Conservation (phyloP, 768 basidiomycete species). For the Xerocomellus dryophilus region DNA sequence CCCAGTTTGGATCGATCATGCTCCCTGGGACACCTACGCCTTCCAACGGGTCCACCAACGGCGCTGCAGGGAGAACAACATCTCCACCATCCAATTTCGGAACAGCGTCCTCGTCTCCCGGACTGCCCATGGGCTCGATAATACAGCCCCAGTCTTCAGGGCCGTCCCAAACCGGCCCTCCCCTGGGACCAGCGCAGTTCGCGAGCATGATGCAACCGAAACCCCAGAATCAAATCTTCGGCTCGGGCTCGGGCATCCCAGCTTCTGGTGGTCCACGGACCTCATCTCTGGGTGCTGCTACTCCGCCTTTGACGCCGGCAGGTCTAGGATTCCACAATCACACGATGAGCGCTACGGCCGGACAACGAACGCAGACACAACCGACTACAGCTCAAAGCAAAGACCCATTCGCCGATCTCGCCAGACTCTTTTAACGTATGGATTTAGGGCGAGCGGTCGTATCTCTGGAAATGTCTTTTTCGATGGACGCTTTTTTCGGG, state of each 20-base stretch:
- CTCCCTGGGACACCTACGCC: constrained; percentile 40
- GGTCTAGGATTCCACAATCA: constrained; percentile 1
- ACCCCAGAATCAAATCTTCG: constrained; percentile 9
- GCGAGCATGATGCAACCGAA: constrained; percentile 17
- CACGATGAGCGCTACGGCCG: constrained; percentile 1
- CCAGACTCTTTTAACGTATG: constrained; percentile 59
- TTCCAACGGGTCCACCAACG: constrained; percentile 18
- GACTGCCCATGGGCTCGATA: constrained; percentile 2
- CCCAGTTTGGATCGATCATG: constrained; percentile 40
- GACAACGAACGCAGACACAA: constrained; percentile 24
- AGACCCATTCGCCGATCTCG: constrained; percentile 85
- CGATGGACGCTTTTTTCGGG: constrained; percentile 2
- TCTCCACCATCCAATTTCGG: constrained; percentile 15
- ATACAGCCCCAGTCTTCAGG: constrained; percentile 3
- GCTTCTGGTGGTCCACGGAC: not conserved
- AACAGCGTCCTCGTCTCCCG: not conserved
- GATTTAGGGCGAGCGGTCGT: not conserved
- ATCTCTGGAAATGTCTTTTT: not conserved
- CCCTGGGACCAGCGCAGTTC: constrained; percentile 9
- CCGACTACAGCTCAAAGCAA: constrained; percentile 41
- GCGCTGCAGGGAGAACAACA: constrained; percentile 7
- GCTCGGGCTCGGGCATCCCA: not conserved
- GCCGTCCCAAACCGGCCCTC: not conserved
- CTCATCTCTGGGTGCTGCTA: constrained; percentile 8
- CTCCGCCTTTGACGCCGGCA: constrained; percentile 14